These are phyloP conservation scores for Zygosaccharomyces pseudobailii DNA, from an alignment of 1,139 yeast species.

Conservation along the genomic window DNA sequence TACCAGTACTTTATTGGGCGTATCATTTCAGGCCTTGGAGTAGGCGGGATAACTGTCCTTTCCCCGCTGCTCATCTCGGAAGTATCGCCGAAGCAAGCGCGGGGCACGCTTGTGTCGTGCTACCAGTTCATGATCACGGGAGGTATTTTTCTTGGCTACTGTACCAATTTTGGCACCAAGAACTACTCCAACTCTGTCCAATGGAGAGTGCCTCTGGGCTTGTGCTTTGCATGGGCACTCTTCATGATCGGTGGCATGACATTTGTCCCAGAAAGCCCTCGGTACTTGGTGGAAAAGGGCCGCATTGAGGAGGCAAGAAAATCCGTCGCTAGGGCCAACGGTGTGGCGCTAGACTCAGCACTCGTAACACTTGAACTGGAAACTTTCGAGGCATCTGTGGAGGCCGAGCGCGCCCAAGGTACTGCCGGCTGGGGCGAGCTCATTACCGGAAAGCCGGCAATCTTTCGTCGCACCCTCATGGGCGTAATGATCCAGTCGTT, in stretches of 20 bases:
- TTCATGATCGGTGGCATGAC: constrained; percentile 48
- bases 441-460: constrained; percentile 44
- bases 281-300: constrained; percentile 54
- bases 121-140: constrained; percentile 60
- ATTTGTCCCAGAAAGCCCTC: constrained; percentile 72
- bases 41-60: constrained; percentile 55
- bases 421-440: constrained; percentile 60
- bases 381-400: constrained; percentile 56
- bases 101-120: constrained; percentile 60
- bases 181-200: constrained; percentile 44
- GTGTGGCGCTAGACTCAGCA: constrained; percentile 49
- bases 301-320: constrained; percentile 52
- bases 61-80: constrained; percentile 62
- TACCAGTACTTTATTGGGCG: constrained; percentile 54
- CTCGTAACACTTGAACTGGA: constrained; percentile 53
- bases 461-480: constrained; percentile 52
- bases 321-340: constrained; percentile 55
- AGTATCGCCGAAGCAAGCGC: constrained; percentile 57
- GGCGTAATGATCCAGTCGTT: constrained; percentile 61
- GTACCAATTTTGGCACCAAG: constrained; percentile 54
- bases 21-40: constrained; percentile 57
- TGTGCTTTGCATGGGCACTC: constrained; percentile 41
- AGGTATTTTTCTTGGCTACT: constrained; percentile 57
- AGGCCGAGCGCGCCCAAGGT: constrained; percentile 56
- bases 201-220: constrained; percentile 59